A percentile compares a stretch with the other conserved stretches of the same genome.
These are phyloP conservation scores for Diaporthe australafricana DNA, from an alignment of 2,329 filamentous ascomycete species.

Conservation along the genomic window DNA sequence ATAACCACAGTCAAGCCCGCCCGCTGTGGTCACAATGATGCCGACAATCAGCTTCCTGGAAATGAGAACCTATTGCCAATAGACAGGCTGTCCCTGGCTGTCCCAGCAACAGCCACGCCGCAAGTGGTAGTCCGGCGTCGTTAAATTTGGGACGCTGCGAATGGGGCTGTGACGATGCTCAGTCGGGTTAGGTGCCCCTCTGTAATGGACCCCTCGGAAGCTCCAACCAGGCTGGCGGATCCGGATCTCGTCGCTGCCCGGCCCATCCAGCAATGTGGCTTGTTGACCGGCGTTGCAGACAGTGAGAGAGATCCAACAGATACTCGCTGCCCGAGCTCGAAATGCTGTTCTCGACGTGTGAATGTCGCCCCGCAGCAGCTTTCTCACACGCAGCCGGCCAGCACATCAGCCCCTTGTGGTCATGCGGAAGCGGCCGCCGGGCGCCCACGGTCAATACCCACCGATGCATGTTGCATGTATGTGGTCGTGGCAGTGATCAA, in stretches of 20 bases:
- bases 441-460: conserved; percentile 14
- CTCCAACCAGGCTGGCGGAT: conserved; percentile 26
- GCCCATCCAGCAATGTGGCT: not conserved
- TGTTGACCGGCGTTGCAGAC: not conserved
- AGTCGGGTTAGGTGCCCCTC: not conserved
- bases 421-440: conserved; percentile 6
- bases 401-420: conserved; percentile 2
- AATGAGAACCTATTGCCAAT: conserved; percentile 19
- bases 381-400: not conserved
- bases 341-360: not conserved
- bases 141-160: conserved; percentile 16
- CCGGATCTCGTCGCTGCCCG: not conserved
- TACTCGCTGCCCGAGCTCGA: not conserved
- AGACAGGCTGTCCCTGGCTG: conserved; percentile 23
- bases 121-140: conserved; percentile 1
- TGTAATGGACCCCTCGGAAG: not conserved
- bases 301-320: not conserved
- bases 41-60: conserved; percentile 4
- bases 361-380: not conserved
- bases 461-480: conserved; percentile 6
- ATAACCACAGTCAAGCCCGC: conserved; percentile 12
- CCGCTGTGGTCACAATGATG: conserved; percentile 19
- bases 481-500: conserved; percentile 25
- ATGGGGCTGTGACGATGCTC: conserved; percentile 11
- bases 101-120: conserved; percentile 21